Percentiles rank a stretch among this genome's conserved stretches.
These are phyloP conservation scores for Xerocomellus intermedius DNA, from an alignment of 768 basidiomycete species.

Conservation along the genomic window DNA sequence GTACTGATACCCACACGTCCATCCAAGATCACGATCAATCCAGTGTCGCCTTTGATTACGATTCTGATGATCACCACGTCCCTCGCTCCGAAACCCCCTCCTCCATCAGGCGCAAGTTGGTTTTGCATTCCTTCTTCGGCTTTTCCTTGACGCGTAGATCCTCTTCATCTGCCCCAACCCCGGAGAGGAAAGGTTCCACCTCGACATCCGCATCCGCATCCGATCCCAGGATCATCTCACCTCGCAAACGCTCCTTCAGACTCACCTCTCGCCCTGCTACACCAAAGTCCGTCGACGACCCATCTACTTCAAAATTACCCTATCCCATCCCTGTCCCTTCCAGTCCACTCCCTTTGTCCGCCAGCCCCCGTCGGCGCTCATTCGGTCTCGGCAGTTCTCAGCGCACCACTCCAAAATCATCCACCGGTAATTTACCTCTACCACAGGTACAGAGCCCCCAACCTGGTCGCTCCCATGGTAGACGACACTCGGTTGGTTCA, in stretches of 20 bases:
- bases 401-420: constrained; percentile 30
- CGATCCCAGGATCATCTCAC: constrained; percentile 11
- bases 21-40: constrained; percentile 13
- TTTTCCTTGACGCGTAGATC: constrained; percentile 29
- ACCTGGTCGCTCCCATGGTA: constrained; percentile 21
- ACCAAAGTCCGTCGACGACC: constrained; percentile 27
- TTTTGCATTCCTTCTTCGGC: constrained; percentile 26
- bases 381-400: constrained; percentile 31
- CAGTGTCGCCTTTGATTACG: constrained; percentile 8
- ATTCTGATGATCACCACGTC: constrained; percentile 20
- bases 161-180: constrained; percentile 17
- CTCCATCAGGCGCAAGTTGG: constrained; percentile 23
- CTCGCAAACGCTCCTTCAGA: constrained; percentile 34
- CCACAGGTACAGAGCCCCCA: constrained; percentile 15
- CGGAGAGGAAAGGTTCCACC: constrained; percentile 25
- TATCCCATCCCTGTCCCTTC: constrained; percentile 30
- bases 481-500: constrained; percentile 30
- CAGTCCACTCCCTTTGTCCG: constrained; percentile 31
- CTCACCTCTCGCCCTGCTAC: constrained; percentile 30
- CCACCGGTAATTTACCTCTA: constrained; percentile 27
- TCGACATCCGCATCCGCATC: constrained; percentile 23
- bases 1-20: constrained; percentile 12
- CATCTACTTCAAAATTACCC: constrained; percentile 18
- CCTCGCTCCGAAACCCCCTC: constrained; percentile 32
- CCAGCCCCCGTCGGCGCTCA: constrained; percentile 34